Base-by-base conservation (phyloP, 768 basidiomycete genomes). In the Suillus clintonianus region DNA sequence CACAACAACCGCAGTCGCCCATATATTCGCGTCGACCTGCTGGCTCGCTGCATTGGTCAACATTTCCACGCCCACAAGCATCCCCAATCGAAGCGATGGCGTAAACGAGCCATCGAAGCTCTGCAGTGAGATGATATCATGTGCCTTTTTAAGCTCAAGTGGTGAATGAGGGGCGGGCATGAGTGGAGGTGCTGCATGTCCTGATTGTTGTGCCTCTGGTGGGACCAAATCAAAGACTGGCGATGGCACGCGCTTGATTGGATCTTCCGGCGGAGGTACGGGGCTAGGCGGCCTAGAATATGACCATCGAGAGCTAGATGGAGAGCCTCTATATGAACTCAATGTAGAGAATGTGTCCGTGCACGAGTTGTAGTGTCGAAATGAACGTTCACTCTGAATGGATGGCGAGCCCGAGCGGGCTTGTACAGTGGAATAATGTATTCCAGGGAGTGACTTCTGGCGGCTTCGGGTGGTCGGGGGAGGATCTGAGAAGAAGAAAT, bases 101-200 rank as follows among this genome's bases (percentile, higher is more conserved):
- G 67, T n/a, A 69, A 84, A 87, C 1, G 84, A 84, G 0, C 87
- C 87, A 57, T 86, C 82, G 32, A 77, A 77, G 3, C 64, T 54
- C 73, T 85, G 83, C 27, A 81, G 63, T 15, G 66, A 64, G 13
- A 83, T 71, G 48, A 87, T 70, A 3, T 75, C 60, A 19, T 80
- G 64, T 5, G 83, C 77, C 34, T 74, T 68, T 4, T 42, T 59
- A 2, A 68, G 24, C 13, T 80, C 50, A 0, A 68, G 67, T 17
- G 47, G 50, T 14, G 34, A 1, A 6, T 34, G 34, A 34, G 34
- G 7, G 34, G 34, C 6, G 69, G 15, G 5, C 41, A 9, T 15
- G 32, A n/a, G 57, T n/a, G 17, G 32, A 50, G 24, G 65, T 65
- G 14, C 39, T 50, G 47, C 19, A 30, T n/a, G 56, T 27, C 27